phyloP scores from a whole-genome alignment of 2,329 filamentous ascomycete species.

The Exophiala viscosa region DNA sequence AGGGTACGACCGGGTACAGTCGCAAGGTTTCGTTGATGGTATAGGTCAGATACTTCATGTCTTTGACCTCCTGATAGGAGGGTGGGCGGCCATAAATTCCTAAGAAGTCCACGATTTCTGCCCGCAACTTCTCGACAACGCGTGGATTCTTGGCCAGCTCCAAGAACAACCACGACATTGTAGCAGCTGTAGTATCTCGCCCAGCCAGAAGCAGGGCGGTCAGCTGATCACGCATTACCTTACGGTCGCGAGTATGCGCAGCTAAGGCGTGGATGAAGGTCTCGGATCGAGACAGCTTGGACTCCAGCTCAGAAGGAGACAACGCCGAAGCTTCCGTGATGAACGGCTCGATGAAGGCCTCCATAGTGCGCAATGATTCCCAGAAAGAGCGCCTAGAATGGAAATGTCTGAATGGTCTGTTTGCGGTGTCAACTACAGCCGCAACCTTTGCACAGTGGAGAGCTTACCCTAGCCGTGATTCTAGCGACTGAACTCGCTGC shows the following conservation, averaged over 20 bases:
- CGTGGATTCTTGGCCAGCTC: conserved; percentile 71
- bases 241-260: conserved; percentile 63
- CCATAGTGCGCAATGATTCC: conserved; percentile 62
- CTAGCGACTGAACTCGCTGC: conserved; percentile 67
- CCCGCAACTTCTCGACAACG: conserved; percentile 63
- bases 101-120: conserved; percentile 66
- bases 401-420: conserved; percentile 57
- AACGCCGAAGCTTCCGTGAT: conserved; percentile 71
- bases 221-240: conserved; percentile 76
- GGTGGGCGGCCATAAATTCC: conserved; percentile 52
- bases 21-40: conserved; percentile 74
- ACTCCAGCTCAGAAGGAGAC: conserved; percentile 66
- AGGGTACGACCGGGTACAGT: conserved; percentile 73
- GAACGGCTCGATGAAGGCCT: conserved; percentile 72
- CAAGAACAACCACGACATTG: conserved; percentile 77
- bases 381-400: conserved; percentile 65
- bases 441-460: not conserved
- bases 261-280: conserved; percentile 86
- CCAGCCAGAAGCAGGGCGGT: conserved; percentile 79
- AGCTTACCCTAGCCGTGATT: conserved; percentile 60
- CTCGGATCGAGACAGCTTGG: conserved; percentile 66
- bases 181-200: conserved; percentile 76
- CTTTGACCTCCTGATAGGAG: conserved; percentile 77
- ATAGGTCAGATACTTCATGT: conserved; percentile 74
- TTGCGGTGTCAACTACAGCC: not conserved